Evolutionary conservation across 116 monocot species (phyloP).

Genomic region (Phalaenopsis hybrid): DNA sequence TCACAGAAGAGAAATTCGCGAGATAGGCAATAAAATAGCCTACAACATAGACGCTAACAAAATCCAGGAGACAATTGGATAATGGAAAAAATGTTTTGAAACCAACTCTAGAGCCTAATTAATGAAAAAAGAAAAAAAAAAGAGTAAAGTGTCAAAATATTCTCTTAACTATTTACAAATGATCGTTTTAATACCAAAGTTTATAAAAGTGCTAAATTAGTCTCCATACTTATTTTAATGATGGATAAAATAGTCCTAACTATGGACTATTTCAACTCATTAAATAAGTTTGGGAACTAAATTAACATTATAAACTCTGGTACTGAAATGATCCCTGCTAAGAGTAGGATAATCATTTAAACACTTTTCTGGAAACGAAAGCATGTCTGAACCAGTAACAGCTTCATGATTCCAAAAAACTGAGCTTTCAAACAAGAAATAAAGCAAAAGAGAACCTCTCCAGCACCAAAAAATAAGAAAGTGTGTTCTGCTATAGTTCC

Average conservation of each 20-base stretch:
- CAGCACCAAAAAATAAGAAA: constrained; percentile 58
- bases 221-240: no score
- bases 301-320: no score
- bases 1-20: not conserved
- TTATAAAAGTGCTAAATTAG: no score
- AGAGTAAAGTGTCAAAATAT: no score
- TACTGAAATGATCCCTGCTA: no score
- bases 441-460: constrained; percentile 31
- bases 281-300: no score
- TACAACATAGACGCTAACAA: not conserved
- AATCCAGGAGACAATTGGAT: not conserved
- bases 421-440: not conserved
- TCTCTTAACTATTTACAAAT: no score
- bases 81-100: not conserved
- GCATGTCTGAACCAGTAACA: not conserved
- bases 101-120: not conserved
- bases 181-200: no score
- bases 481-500: constrained; percentile 46
- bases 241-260: no score
- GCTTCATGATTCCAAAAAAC: not conserved
- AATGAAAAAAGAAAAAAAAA: not conserved
- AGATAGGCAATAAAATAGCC: not conserved
- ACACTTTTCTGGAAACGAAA: not conserved
- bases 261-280: no score
- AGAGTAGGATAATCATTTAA: no score